Conservation (phyloP, 2,329 filamentous ascomycete species). For the Xylaria sp. region DNA sequence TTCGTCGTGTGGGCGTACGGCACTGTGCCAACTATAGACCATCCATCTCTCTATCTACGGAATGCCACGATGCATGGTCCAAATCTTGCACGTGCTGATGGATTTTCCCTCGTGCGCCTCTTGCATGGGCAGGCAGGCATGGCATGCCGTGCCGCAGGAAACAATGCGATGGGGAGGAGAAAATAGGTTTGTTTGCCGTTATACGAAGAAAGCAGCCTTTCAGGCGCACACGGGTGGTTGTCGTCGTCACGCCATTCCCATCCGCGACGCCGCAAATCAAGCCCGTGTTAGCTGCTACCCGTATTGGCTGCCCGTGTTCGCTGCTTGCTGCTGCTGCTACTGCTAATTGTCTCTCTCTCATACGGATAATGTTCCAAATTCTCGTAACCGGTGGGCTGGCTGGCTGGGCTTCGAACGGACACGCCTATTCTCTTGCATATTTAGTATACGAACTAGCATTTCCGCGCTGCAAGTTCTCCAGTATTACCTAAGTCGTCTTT, state of each 20-base stretch:
- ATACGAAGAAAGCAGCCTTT: constrained; percentile 28
- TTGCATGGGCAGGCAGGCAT: neutral
- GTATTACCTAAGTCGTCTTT: constrained; percentile 24
- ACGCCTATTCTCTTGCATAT: constrained; percentile 14
- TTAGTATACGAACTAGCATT: neutral
- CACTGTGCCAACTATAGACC: constrained; percentile 4
- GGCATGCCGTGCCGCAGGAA: constrained; percentile 11
- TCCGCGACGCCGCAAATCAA: constrained; percentile 12
- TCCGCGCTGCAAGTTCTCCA: neutral
- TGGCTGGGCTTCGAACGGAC: constrained; percentile 12
- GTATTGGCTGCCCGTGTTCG: no score
- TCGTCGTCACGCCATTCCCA: constrained; percentile 24
- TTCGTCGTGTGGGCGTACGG: neutral
- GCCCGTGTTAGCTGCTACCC: neutral
- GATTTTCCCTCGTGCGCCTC: constrained; percentile 6
- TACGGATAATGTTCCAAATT: neutral
- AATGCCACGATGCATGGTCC: constrained; percentile 29
- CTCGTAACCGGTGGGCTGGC: neutral
- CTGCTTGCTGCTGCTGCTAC: no score
- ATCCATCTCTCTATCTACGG: neutral
- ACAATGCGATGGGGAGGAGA: neutral
- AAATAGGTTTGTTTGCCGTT: neutral
- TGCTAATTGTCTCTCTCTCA: neutral
- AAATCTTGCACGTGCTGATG: constrained; percentile 24
- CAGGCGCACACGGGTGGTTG: constrained; percentile 1